Percentiles rank a stretch among this genome's conserved stretches.
These are phyloP conservation scores for Cordia subcordata DNA, from an alignment of 257 asterid species.

Conservation along the genomic window DNA sequence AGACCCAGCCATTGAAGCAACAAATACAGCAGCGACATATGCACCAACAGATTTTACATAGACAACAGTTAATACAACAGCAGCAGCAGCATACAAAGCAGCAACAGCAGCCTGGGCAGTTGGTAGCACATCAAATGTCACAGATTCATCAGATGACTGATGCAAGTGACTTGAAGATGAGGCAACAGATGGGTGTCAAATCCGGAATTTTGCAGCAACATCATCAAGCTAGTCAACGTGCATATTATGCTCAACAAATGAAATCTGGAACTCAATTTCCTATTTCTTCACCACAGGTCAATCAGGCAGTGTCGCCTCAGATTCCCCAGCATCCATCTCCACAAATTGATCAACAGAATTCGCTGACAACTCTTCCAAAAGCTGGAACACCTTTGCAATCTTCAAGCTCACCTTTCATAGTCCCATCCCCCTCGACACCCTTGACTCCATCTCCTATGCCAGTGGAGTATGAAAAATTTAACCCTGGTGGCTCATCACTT, in stretches of 20 bases:
- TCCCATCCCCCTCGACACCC: slow-evolving; percentile 71
- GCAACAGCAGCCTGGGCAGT: slow-evolving; percentile 16
- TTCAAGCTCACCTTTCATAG: slow-evolving; percentile 60
- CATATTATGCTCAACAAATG: slow-evolving; percentile 51
- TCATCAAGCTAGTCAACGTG: slow-evolving; percentile 44
- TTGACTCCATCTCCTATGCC: slow-evolving; percentile 75
- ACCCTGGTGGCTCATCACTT: slow-evolving; percentile 43
- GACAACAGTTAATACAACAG: slow-evolving; percentile 62
- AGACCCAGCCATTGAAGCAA: slow-evolving; percentile 67
- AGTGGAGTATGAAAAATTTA: slow-evolving; percentile 61
- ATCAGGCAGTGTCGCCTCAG: slow-evolving; percentile 64
- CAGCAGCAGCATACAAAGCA: slow-evolving; percentile 38
- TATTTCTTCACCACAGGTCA: slow-evolving; percentile 57
- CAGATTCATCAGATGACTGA: slow-evolving; percentile 5
- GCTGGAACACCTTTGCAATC: slow-evolving; percentile 33
- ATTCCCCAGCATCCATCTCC: slow-evolving; percentile 60
- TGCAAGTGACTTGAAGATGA: neutral
- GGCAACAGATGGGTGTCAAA: slow-evolving; percentile 5
- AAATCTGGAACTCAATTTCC: slow-evolving; percentile 30
- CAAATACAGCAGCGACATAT: slow-evolving; percentile 67
- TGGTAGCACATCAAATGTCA: neutral
- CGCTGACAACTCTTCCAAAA: slow-evolving; percentile 37
- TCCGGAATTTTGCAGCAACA: slow-evolving; percentile 2
- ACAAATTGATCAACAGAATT: slow-evolving; percentile 60
- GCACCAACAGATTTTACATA: slow-evolving; percentile 48